Conservation (phyloP, 1,284 basidiomycete species). For the Ganoderma resinaceum region DNA sequence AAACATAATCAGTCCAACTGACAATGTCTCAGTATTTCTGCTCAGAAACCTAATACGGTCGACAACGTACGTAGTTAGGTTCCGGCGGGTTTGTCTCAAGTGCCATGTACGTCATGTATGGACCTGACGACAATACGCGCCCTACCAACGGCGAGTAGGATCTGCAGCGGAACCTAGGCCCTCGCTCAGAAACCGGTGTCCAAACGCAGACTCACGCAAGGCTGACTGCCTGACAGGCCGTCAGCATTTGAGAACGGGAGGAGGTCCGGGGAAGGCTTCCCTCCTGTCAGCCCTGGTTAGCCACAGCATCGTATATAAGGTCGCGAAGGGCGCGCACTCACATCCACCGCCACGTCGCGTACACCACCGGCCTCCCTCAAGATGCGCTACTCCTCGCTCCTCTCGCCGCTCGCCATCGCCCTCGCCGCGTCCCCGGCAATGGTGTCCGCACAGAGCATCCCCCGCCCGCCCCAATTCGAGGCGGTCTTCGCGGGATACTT, state of each 20-base stretch:
- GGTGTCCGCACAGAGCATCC: neutral
- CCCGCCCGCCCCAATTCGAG: neutral
- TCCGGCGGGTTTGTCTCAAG: too few relatives aligned
- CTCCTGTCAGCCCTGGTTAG: neutral
- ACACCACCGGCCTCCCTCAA: neutral
- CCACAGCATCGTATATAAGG: neutral
- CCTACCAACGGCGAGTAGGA: too few relatives aligned
- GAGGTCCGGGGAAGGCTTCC: neutral
- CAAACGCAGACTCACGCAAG: neutral
- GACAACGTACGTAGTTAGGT: too few relatives aligned
- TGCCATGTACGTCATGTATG: too few relatives aligned
- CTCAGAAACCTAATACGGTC: too few relatives aligned
- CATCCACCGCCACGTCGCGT: neutral
- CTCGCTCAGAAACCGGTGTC: too few relatives aligned
- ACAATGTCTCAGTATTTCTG: neutral
- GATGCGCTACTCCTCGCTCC: neutral
- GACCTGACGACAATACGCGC: too few relatives aligned
- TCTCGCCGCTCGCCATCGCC: neutral
- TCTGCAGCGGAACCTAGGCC: too few relatives aligned
- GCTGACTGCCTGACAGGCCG: neutral
- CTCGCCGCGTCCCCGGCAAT: neutral
- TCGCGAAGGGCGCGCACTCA: neutral
- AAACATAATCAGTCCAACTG: neutral
- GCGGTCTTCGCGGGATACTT: neutral
- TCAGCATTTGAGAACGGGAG: neutral